Evolutionary conservation across 2,329 filamentous ascomycete genomes (phyloP).

Genomic region (Fusarium mangiferae): DNA sequence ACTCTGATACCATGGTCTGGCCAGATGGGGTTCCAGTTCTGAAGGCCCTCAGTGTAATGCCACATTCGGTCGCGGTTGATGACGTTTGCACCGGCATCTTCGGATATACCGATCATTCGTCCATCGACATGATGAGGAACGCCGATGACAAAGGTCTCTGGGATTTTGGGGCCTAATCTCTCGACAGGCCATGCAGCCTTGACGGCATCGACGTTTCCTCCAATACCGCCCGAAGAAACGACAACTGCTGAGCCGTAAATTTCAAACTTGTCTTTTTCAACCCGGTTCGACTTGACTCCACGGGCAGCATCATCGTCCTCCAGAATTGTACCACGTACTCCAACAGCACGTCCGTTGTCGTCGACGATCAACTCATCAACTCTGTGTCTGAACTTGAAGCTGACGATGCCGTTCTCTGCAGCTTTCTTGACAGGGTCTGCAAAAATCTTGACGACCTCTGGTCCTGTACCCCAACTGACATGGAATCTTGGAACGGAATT

Average conservation of each 20-base stretch:
- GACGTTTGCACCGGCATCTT: conserved; percentile 62
- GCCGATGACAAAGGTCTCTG: conserved; percentile 66
- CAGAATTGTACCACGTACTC: conserved; percentile 64
- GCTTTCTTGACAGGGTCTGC: conserved; percentile 64
- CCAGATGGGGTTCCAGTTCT: conserved; percentile 73
- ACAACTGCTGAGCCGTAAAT: conserved; percentile 63
- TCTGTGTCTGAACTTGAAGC: conserved; percentile 65
- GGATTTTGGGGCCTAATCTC: conserved; percentile 65
- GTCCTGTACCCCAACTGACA: conserved; percentile 69
- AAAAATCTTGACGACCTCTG: conserved; percentile 68
- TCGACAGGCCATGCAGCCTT: conserved; percentile 68
- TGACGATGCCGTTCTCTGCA: conserved; percentile 62
- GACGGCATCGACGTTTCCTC: conserved; percentile 69
- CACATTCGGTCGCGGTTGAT: conserved; percentile 73
- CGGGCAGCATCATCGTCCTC: conserved; percentile 60
- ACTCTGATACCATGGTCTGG: conserved; percentile 69
- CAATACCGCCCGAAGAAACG: conserved; percentile 68
- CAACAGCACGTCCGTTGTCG: conserved; percentile 61
- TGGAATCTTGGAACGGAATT: conserved; percentile 73
- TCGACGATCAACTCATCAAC: conserved; percentile 68
- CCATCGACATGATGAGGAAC: conserved; percentile 74
- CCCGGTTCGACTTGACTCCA: conserved; percentile 63
- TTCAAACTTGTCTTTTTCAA: conserved; percentile 62
- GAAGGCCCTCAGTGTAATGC: conserved; percentile 72
- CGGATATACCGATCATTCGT: conserved; percentile 68